Base-by-base conservation (phyloP, 2,329 filamentous ascomycete genomes). In the Pseudocercospora eumusae region DNA sequence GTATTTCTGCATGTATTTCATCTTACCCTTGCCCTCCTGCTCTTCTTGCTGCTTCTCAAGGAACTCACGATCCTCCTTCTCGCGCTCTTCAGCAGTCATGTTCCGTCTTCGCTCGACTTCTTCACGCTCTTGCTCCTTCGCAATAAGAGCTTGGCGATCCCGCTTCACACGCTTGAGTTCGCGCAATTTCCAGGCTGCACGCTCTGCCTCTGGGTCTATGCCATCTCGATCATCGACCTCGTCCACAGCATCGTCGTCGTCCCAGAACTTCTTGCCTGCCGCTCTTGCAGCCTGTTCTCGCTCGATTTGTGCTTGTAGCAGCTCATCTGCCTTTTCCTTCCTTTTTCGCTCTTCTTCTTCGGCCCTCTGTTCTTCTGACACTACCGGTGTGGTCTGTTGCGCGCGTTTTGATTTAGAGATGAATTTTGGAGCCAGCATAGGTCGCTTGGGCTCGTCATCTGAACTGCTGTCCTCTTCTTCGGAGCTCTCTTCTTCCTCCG, bases 1-100 rank as follows among this genome's bases (percentile, higher is more conserved):
- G 79, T 98, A 99, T 74, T 93, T 92, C 74, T 97, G 93, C 90
- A 98, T 91, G 75, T 87, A 97, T 1, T 85, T 85, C 83, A 95
- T 91, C 77, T 93, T 89, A 57, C 92, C 92, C 64, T 89, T 88
- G 56, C 82, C 64, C 70, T 91, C 90, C 23, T 81, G 80, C 66
- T 96, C 92, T 65, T 90, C 89, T 69, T 89, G 86, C 77, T 98
- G 93, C 67, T 83, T 82, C 0, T 88, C 87, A 18, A 98, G 79
- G 75, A 86, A 91, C 56, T 84, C 90, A 47, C 87, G 85, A 75
- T 99, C 95, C 75, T 99, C 95, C 61, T 86, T 88, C 61, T 88
- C 86, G 53, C 95, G 86, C 77, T 98, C 93, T 70, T 93, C 92
- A 42, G 88, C 87, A 0, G 90, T 96, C 60, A 99, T 84, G 75